Evolutionary conservation across 1,284 basidiomycete species (phyloP).

Genomic region (Austroboletus niveus): DNA sequence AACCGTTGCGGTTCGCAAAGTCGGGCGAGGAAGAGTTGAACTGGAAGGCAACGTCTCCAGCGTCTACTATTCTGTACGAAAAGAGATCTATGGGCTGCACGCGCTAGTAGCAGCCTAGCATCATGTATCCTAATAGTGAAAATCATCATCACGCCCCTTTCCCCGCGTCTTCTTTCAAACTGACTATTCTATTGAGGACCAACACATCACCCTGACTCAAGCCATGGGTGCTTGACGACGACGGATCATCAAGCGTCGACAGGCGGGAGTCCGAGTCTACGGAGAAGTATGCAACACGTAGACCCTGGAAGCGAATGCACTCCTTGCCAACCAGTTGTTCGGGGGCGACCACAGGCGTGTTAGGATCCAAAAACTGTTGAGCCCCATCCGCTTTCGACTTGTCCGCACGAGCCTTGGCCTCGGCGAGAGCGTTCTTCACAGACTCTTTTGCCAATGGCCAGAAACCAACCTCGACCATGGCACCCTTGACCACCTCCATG

Average conservation of each 20-base stretch:
- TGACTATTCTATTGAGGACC: constrained; percentile 92
- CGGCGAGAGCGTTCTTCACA: constrained; percentile 64
- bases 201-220: constrained; percentile 71
- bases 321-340: constrained; percentile 90
- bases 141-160: constrained; percentile 44
- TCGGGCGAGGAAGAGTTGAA: constrained; percentile 78
- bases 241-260: constrained; percentile 57
- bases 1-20: constrained; percentile 86
- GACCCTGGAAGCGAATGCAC: constrained; percentile 93
- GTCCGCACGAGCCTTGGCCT: constrained; percentile 66
- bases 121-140: constrained; percentile 5
- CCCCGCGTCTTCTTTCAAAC: constrained; percentile 94
- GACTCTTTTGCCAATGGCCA: constrained; percentile 78
- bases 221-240: constrained; percentile 35
- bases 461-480: constrained; percentile 89
- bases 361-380: constrained; percentile 39
- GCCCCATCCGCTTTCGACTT: constrained; percentile 44
- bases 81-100: constrained; percentile 86
- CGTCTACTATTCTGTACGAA: constrained; percentile 84
- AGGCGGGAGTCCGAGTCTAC: constrained; percentile 84
- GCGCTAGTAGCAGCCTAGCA: constrained; percentile 74
- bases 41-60: constrained; percentile 87
- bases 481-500: constrained; percentile 75
- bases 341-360: constrained; percentile 67
- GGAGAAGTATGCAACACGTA: constrained; percentile 94